Evolutionary conservation across 148 eudicot genomes (phyloP).

Genomic region (Arbutus unedo): DNA sequence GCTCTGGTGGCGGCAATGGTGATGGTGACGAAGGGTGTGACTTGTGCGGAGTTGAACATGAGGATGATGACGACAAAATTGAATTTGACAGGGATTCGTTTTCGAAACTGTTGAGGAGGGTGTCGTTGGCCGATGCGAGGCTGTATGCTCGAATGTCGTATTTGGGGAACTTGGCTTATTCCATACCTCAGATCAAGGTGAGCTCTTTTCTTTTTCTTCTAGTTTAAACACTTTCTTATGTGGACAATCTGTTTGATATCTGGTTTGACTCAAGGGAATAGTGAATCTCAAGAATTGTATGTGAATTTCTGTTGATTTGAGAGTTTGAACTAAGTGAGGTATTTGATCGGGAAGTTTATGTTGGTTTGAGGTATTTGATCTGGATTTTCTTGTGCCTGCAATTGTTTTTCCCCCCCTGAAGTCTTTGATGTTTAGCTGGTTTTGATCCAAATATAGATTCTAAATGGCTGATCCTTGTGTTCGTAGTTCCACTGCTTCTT

Average conservation of each 20-base stretch:
- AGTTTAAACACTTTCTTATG: not conserved
- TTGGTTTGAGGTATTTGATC: not conserved
- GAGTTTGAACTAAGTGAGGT: not conserved
- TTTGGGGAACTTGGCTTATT: slow-evolving; percentile 84
- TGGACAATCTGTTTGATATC: slow-evolving; percentile 1
- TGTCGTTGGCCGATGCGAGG: slow-evolving; percentile 70
- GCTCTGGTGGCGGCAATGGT: slow-evolving; percentile 14
- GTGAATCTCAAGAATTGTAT: not conserved
- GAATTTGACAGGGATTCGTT: slow-evolving; percentile 70
- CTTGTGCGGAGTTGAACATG: slow-evolving; percentile 39
- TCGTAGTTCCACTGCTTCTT: not conserved
- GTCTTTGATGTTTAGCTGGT: not conserved
- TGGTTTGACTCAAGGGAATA: not conserved
- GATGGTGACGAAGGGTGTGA: slow-evolving; percentile 31
- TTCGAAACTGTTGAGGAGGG: slow-evolving; percentile 68
- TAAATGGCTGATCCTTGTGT: not conserved
- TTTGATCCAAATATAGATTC: not conserved
- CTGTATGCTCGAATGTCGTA: slow-evolving; percentile 84
- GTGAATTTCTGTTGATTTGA: not conserved
- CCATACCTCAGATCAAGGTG: slow-evolving; percentile 85
- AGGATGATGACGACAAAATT: slow-evolving; percentile 39
- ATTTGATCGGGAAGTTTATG: not conserved
- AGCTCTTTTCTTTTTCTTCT: not conserved
- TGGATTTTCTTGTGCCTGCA: slow-evolving; percentile 12
- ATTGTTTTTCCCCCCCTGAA: not conserved